phyloP scores from a whole-genome alignment of 1,284 basidiomycete genomes.

The Takashimella tepidaria region DNA sequence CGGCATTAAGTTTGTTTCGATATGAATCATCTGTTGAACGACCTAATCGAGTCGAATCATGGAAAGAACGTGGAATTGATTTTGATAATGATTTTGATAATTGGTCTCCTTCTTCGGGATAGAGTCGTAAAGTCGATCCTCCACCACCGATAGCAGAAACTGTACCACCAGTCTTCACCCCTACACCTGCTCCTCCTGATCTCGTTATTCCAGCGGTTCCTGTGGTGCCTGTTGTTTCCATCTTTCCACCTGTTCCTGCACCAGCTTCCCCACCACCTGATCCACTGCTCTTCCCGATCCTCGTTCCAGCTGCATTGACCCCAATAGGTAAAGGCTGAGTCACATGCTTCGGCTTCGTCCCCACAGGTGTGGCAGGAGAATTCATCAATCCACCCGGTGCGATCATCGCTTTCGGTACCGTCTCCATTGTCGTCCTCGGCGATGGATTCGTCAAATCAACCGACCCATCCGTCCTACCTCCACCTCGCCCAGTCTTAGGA shows the following conservation, averaged over 20 bases:
- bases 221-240: background rate
- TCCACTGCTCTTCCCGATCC: too few species aligned
- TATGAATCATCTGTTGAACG: conserved; percentile 37
- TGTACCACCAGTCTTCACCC: too few species aligned
- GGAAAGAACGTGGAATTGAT: conserved; percentile 11
- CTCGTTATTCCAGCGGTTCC: background rate
- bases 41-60: conserved; percentile 12
- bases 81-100: conserved; percentile 14
- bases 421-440: background rate
- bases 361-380: conserved; percentile 27
- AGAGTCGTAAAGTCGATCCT: conserved; percentile 7
- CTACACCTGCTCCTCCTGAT: background rate
- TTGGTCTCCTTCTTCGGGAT: conserved; percentile 26
- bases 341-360: conserved; percentile 13
- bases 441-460: too few species aligned
- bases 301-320: too few species aligned
- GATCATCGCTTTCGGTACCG: background rate
- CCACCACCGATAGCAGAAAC: too few species aligned
- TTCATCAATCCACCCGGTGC: conserved; percentile 27
- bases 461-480: too few species aligned
- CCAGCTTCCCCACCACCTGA: too few species aligned
- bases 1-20: conserved; percentile 28
- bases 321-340: conserved; percentile 39
- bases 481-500: background rate
- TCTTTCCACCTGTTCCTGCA: too few species aligned